Evolutionary conservation across 1,284 basidiomycete species (phyloP), one percentile per base, ranked within the genome.

Genomic region (Vanrija sp.): DNA sequence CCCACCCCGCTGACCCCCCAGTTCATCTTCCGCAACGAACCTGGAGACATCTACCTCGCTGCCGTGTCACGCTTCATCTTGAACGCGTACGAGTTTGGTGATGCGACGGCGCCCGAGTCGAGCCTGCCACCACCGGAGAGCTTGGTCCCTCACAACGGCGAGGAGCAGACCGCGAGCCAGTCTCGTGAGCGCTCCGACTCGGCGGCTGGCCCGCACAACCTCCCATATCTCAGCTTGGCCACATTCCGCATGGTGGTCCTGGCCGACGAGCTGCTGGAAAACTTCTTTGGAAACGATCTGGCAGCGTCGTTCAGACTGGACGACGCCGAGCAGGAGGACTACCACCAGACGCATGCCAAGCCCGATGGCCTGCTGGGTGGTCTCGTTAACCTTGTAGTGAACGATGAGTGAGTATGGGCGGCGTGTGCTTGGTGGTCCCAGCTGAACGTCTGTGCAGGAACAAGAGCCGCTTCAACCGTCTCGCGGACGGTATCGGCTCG

Each of bases 231-330:
- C 51, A 92, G 69, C 63, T 75, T 68, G 55, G 74, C 78, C 49
- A 95, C 92, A 14, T 97, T 97, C 83, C 86, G 94, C 14, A 97
- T 97, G 93, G 93, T 96, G 43, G 88, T 97, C 5, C 81, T 97
- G 8, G 92, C 93, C 1, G 94, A 97, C 65, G 92, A 96, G 72
- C 82, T 97, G 19, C 82, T 97, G 12, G 94, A 97, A 71, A 87
- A 88, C 1, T 97, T 97, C 81, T 97, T 96, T 69, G 91, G 92
- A 65, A 83, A 86, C 1, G 94, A 96, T 71, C 80, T 97, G 57
- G 85, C 89, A 0, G 84, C 83, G 0, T 92, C 91, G 2, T 97
- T 96, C 84, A 83, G 85, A 63, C 81, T 97, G 21, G 86, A 90
- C 58, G 80, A 83, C 10, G 61, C 62, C 0, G 81, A 89, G 19